Conservation (phyloP, 2,329 filamentous ascomycete genomes). For the Calonectria hongkongensis region DNA sequence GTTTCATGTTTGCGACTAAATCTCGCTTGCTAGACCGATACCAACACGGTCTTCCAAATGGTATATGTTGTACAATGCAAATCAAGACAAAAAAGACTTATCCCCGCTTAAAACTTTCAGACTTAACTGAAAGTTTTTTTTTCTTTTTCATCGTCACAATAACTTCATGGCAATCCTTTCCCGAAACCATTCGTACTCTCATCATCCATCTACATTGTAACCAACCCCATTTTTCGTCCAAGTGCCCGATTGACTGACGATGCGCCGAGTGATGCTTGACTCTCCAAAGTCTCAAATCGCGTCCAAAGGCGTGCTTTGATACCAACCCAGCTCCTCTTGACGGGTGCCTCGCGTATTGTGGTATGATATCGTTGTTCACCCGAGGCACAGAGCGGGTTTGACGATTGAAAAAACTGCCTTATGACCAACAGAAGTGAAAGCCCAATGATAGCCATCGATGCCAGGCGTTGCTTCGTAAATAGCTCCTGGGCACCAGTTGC, state of each 20-base stretch:
- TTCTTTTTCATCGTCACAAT: not conserved
- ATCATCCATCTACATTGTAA: slow-evolving; percentile 44
- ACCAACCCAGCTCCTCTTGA: not conserved
- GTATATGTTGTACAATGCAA: slow-evolving; percentile 15
- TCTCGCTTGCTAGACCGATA: slow-evolving; percentile 6
- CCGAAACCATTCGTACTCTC: slow-evolving; percentile 14
- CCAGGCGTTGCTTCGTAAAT: not conserved
- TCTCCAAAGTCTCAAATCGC: slow-evolving; percentile 24
- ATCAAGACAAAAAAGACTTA: slow-evolving; percentile 24
- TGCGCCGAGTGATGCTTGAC: slow-evolving; percentile 28
- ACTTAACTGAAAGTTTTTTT: slow-evolving; percentile 22
- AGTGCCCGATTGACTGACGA: slow-evolving; percentile 39
- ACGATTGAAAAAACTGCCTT: not conserved
- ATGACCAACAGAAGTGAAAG: not conserved
- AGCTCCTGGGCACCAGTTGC: not conserved
- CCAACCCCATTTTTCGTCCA: slow-evolving; percentile 35
- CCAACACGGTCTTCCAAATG: not conserved
- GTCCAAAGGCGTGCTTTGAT: not conserved
- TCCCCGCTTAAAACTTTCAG: not conserved
- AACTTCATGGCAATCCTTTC: not conserved
- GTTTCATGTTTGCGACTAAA: not conserved
- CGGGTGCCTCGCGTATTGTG: not conserved
- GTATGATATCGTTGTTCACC: not conserved
- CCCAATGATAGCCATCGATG: not conserved
- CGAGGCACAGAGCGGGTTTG: not conserved